Evolutionary conservation across 305 asterid species (phyloP).

Genomic region (Caryopteris hybrid): DNA sequence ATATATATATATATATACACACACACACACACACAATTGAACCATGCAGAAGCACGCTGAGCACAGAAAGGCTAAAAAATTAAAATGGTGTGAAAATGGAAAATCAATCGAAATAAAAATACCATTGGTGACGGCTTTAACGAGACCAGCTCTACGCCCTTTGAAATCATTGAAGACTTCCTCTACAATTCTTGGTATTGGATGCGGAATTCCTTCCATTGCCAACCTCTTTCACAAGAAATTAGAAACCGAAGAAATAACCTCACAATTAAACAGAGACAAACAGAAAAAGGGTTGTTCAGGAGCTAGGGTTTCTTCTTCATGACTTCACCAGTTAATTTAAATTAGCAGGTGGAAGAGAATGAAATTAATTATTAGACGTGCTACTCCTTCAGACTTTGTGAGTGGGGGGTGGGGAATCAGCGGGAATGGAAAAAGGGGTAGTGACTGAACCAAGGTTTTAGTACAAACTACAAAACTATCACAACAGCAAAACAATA

Average conservation of each 20-base stretch:
- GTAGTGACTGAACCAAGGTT: no score
- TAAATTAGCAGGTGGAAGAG: background rate
- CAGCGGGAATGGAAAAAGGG: background rate
- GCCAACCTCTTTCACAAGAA: constrained; percentile 7
- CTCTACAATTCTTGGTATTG: constrained; percentile 60
- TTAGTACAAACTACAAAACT: no score
- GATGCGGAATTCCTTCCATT: constrained; percentile 63
- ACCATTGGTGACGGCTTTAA: constrained; percentile 84
- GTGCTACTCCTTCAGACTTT: background rate
- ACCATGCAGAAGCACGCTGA: background rate
- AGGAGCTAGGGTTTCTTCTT: constrained; percentile 34
- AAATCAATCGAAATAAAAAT: background rate
- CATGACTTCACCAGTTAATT: background rate
- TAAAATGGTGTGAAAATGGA: background rate
- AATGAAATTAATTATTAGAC: background rate
- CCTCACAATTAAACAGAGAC: background rate
- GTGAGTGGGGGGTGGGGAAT: background rate
- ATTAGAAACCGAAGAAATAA: constrained; percentile 8
- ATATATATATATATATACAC: background rate
- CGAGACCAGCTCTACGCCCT: constrained; percentile 68
- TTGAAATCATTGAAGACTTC: constrained; percentile 75
- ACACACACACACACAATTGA: constrained; percentile 4
- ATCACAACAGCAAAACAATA: no score
- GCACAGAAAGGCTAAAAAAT: background rate
- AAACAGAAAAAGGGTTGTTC: constrained; percentile 26